A percentile compares a stretch with the other conserved stretches of the same genome.
Conservation (phyloP, 2,329 filamentous ascomycete species). For the Hypomyces rosellus region DNA sequence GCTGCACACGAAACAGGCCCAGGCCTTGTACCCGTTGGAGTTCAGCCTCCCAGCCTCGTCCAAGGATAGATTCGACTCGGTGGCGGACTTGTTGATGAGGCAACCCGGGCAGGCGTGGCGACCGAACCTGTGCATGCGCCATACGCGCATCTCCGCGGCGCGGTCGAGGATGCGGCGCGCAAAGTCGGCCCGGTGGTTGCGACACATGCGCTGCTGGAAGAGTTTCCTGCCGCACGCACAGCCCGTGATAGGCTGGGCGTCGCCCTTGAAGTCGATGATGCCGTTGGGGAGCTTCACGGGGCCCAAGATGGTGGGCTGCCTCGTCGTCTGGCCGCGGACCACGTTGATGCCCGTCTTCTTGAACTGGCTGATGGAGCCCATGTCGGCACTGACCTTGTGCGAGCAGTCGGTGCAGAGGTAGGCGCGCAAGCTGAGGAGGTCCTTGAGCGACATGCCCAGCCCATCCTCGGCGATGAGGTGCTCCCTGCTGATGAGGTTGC, state of each 20-base stretch:
- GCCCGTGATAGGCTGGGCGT: conserved; percentile 24
- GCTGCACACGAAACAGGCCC: conserved; percentile 29
- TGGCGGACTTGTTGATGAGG: conserved; percentile 12
- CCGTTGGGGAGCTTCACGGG: neutral
- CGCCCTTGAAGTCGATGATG: conserved; percentile 2
- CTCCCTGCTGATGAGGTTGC: conserved; percentile 17
- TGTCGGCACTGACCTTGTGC: conserved; percentile 1
- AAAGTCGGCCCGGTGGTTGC: conserved; percentile 27
- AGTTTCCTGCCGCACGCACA: conserved; percentile 33
- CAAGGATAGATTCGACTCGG: conserved; percentile 14
- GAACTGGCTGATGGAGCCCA: conserved; percentile 5
- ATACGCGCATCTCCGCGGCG: conserved; percentile 21
- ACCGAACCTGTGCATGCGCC: conserved; percentile 18
- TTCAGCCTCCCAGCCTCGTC: conserved; percentile 4
- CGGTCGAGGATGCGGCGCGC: conserved; percentile 18
- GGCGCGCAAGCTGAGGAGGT: conserved; percentile 28
- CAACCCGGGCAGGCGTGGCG: conserved; percentile 27
- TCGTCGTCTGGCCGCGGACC: conserved; percentile 21
- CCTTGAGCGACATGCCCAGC: neutral
- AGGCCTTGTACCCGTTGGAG: conserved; percentile 15
- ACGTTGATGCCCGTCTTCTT: conserved; percentile 13
- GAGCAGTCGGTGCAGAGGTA: conserved; percentile 31
- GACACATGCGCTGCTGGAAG: conserved; percentile 27
- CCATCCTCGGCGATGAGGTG: conserved; percentile 15
- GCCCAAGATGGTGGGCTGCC: neutral